phyloP scores from a whole-genome alignment of 108 stramenopile species.

The Aurantiochytrium sp. region DNA sequence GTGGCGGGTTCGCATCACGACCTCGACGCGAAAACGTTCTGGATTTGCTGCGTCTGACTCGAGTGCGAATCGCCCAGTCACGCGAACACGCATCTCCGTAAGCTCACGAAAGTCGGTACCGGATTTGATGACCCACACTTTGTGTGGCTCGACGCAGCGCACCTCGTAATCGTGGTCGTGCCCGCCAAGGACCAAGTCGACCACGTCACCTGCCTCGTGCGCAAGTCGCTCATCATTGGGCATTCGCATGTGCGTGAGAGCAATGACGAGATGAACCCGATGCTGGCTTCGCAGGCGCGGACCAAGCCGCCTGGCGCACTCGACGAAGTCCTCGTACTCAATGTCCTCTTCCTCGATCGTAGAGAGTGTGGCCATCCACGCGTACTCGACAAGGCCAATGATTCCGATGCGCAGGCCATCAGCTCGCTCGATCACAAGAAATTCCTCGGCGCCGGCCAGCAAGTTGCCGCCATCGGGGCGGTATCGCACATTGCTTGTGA shows the following conservation, averaged over 20 bases:
- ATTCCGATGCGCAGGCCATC: constrained; percentile 20
- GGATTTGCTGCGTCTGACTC: neutral
- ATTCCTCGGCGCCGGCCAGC: neutral
- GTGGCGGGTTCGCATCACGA: neutral
- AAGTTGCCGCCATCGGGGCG: neutral
- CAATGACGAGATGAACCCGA: neutral
- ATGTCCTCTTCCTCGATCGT: constrained; percentile 18
- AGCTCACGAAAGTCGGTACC: constrained; percentile 50
- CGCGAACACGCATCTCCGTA: neutral
- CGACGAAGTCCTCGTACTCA: neutral
- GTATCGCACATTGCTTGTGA: constrained; percentile 15
- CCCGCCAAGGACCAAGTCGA: constrained; percentile 50
- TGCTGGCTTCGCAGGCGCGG: neutral
- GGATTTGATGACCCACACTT: constrained; percentile 40
- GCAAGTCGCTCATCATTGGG: constrained; percentile 47
- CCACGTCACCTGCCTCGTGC: constrained; percentile 19
- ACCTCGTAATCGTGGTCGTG: constrained; percentile 52
- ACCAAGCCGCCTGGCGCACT: neutral
- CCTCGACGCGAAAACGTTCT: neutral
- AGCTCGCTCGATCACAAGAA: neutral
- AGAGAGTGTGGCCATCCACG: constrained; percentile 21
- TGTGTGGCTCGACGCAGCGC: constrained; percentile 18
- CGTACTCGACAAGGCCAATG: constrained; percentile 23
- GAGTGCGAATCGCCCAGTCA: neutral
- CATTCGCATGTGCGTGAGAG: constrained; percentile 50